Evolutionary conservation across 2,329 filamentous ascomycete genomes (phyloP), one percentile per base, ranked within the genome.

Genomic region (Sclerotinia spermophila): DNA sequence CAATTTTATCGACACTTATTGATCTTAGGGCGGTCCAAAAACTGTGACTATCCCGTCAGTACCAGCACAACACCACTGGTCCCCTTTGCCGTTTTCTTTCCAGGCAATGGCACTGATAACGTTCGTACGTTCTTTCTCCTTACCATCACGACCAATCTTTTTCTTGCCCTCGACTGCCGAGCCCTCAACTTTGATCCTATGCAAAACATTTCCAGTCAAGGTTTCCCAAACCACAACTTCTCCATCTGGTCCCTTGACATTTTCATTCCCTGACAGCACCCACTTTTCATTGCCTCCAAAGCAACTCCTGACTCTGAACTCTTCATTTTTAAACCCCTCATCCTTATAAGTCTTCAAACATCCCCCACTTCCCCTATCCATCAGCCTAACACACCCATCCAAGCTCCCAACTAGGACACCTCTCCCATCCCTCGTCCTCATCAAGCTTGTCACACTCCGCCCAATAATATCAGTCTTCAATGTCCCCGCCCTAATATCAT

Each of bases 251-350:
- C 64, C 72, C 56, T 64, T 72, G 59, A 72, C 74, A 59, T 74
- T 81, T 81, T 97, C 94, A 77, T 94, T 93, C 11, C 95, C 95
- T 66, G 89, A 91, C 5, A 97, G 77, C 1, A 96, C 92, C 64
- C 91, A 90, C 72, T 87, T 89, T 81, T 97, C 95, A 73, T 87
- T 89, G 42, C 88, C 85, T 0, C 92, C 94, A 70, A 97, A 82
- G 76, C 87, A 84, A 71, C 74, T 79, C 71, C 73, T 70, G 60
- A 78, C 40, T 62, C 74, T 71, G 58, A 74, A 74, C 58, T 79
- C 76, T 24, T 75, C 73, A 68, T 76, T 82, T 81, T 85, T 85
- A 55, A 72, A 79, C 2, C 75, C 82, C 0, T 83, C 81, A 42
- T 87, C 86, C 27, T 84, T 84, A 77, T 96, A 97, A 1, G 86